Evolutionary conservation across 305 asterid genomes (phyloP).

Genomic region (Withania somnifera): DNA sequence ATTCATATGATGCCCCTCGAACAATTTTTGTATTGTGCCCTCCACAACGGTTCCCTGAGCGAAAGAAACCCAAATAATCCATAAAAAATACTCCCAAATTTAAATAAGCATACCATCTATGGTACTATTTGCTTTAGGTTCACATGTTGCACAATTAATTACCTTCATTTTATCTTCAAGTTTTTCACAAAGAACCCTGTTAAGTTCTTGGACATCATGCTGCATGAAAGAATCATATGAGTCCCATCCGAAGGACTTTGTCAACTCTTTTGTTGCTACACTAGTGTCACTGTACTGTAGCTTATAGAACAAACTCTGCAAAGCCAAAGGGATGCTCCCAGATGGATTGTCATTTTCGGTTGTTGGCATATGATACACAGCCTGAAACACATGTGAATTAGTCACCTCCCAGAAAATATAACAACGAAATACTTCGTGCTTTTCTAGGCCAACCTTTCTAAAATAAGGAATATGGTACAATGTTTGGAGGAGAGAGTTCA

Average conservation of each 20-base stretch:
- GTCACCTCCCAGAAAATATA: slow-evolving; percentile 5
- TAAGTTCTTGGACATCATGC: slow-evolving; percentile 95
- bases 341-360: slow-evolving; percentile 90
- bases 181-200: slow-evolving; percentile 82
- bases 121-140: not conserved
- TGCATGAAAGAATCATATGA: slow-evolving; percentile 91
- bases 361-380: slow-evolving; percentile 98
- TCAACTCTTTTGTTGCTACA: slow-evolving; percentile 88
- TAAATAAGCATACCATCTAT: not conserved
- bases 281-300: slow-evolving; percentile 78
- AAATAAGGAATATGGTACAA: slow-evolving; percentile 79
- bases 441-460: slow-evolving; percentile 54
- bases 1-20: slow-evolving; percentile 97
- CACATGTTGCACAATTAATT: not conserved
- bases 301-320: slow-evolving; percentile 90
- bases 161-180: slow-evolving; percentile 98
- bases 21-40: slow-evolving; percentile 80
- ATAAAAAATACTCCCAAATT: not conserved
- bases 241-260: slow-evolving; percentile 99
- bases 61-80: slow-evolving; percentile 12
- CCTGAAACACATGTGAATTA: slow-evolving; percentile 29
- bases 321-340: slow-evolving; percentile 87
- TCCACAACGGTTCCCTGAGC: slow-evolving; percentile 86
- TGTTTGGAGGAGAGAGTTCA: slow-evolving; percentile 91
- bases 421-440: slow-evolving; percentile 12